phyloP scores from a whole-genome alignment of 2,329 filamentous ascomycete genomes.

The Cladophialophora immunda region DNA sequence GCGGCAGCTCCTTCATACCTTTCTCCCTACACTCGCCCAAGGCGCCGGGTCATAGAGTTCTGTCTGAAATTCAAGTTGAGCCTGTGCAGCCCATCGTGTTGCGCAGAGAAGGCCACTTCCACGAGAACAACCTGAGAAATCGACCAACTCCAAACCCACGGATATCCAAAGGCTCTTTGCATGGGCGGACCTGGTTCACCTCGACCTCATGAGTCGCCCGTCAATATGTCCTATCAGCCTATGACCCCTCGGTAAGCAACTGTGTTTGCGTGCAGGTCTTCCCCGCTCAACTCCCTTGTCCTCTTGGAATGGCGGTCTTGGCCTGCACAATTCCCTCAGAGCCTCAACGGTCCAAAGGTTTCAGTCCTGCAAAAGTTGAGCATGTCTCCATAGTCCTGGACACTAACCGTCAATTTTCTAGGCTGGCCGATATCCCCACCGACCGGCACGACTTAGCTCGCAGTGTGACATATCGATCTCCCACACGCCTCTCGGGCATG shows the following conservation, averaged over 20 bases:
- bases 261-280: neutral
- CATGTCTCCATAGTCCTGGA: neutral
- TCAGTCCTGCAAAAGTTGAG: neutral
- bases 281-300: neutral
- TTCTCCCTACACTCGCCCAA: neutral
- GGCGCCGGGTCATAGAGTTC: neutral
- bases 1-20: neutral
- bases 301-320: neutral
- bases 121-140: neutral
- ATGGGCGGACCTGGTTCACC: neutral
- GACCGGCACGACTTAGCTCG: conserved; percentile 6
- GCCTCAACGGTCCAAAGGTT: neutral
- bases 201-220: neutral
- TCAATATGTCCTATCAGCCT: conserved; percentile 16
- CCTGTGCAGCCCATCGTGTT: neutral
- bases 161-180: neutral
- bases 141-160: neutral
- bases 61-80: neutral
- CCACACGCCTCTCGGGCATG: neutral
- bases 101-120: neutral
- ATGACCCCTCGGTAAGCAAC: conserved; percentile 18
- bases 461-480: conserved; percentile 11
- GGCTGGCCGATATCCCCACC: neutral
- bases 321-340: neutral
- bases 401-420: neutral